A percentile compares a stretch with the other conserved stretches of the same genome.
Evolutionary conservation across 2,329 filamentous ascomycete species (phyloP).

Genomic region (Clonostachys solani): DNA sequence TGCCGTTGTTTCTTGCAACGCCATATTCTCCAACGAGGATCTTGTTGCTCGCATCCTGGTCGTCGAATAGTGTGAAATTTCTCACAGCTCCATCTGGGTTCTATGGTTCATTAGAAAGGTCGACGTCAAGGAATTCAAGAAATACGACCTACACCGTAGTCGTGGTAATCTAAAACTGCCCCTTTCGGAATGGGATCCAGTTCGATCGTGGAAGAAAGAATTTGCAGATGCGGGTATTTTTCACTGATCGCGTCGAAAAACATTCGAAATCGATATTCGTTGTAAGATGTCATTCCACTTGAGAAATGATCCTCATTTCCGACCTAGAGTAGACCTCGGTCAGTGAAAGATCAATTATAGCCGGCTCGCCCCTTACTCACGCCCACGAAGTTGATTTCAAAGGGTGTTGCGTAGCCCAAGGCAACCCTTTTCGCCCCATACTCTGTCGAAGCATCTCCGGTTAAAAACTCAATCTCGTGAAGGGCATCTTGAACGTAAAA

Average conservation of each 20-base stretch:
- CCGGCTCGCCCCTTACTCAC: constrained; percentile 13
- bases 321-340: constrained; percentile 7
- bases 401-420: constrained; percentile 44
- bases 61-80: constrained; percentile 31
- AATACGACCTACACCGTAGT: constrained; percentile 2
- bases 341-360: background rate
- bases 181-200: constrained; percentile 17
- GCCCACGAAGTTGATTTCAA: constrained; percentile 44
- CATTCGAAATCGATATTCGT: constrained; percentile 33
- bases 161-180: constrained; percentile 26
- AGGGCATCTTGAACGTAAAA: constrained; percentile 41
- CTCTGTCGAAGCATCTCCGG: constrained; percentile 33
- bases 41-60: constrained; percentile 22
- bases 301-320: constrained; percentile 46
- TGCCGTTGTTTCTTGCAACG: constrained; percentile 22
- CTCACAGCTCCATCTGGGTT: constrained; percentile 21
- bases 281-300: constrained; percentile 21
- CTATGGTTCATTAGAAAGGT: no score
- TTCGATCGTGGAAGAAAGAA: constrained; percentile 31
- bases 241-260: constrained; percentile 41
- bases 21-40: constrained; percentile 30
- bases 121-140: no score
- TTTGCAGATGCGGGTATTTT: constrained; percentile 31
- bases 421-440: constrained; percentile 42
- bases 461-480: constrained; percentile 47